Evolutionary conservation across 2,329 filamentous ascomycete genomes (phyloP).

Genomic region (Aspergillus sp.): DNA sequence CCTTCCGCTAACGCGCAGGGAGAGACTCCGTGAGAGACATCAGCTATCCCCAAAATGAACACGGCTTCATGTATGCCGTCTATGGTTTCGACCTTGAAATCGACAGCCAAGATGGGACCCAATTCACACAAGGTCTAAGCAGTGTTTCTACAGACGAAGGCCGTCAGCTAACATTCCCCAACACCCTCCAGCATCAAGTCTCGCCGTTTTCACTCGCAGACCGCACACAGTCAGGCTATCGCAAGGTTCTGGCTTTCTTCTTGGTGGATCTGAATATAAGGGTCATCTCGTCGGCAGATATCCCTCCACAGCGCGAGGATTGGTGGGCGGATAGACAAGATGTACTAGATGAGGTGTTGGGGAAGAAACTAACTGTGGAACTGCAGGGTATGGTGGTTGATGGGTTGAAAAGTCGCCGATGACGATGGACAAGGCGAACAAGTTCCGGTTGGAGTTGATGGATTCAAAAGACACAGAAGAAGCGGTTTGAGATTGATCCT

Average conservation of each 20-base stretch:
- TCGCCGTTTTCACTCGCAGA: conserved; percentile 49
- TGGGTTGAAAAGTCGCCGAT: conserved; percentile 20
- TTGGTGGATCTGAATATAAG: conserved; percentile 53
- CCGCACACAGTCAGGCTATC: conserved; percentile 48
- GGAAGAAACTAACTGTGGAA: conserved; percentile 12
- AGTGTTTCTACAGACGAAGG: conserved; percentile 9
- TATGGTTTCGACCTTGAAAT: conserved; percentile 17
- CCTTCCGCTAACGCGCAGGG: conserved; percentile 41
- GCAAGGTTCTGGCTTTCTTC: conserved; percentile 55
- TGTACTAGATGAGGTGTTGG: conserved; percentile 7
- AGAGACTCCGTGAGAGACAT: conserved; percentile 26
- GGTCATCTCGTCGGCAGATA: conserved; percentile 49
- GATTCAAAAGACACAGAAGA: conserved; percentile 3
- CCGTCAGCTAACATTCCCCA: no score
- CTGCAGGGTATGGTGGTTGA: conserved; percentile 24
- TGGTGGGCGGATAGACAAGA: conserved; percentile 36
- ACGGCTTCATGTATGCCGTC: background rate
- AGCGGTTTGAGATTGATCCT: conserved; percentile 6
- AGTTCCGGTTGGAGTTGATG: conserved; percentile 36
- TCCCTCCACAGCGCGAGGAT: conserved; percentile 46
- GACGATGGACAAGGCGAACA: conserved; percentile 33
- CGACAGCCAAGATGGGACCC: background rate
- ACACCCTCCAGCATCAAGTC: conserved; percentile 48
- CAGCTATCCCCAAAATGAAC: conserved; percentile 6
- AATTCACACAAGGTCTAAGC: conserved; percentile 4